These are phyloP conservation scores for Lactarius hengduanensis DNA, from an alignment of 768 basidiomycete species.

Conservation along the genomic window DNA sequence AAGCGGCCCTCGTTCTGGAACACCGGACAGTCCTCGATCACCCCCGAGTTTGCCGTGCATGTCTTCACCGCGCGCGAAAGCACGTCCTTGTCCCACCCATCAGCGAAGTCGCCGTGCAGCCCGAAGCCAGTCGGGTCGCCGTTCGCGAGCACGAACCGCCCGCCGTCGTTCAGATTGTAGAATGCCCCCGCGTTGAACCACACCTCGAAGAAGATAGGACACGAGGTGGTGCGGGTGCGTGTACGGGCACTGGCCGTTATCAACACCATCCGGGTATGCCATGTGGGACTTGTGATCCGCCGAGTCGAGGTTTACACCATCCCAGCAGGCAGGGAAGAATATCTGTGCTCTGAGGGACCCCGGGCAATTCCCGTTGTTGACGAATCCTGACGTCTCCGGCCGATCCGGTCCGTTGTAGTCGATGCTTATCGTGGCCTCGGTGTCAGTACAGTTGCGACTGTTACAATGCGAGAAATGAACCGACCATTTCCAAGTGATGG, in stretches of 20 bases:
- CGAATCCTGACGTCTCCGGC: conserved; percentile 25
- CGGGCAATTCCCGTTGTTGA: conserved; percentile 31
- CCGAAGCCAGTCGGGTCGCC: conserved; percentile 47
- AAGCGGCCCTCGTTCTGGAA: conserved; percentile 15
- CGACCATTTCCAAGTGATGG: conserved; percentile 33
- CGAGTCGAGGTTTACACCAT: conserved; percentile 41
- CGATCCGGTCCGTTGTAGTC: not conserved
- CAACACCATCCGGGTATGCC: conserved; percentile 33
- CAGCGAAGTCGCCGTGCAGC: conserved; percentile 40
- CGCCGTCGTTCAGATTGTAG: conserved; percentile 33
- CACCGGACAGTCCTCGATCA: conserved; percentile 18
- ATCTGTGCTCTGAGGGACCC: conserved; percentile 35
- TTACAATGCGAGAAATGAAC: conserved; percentile 18
- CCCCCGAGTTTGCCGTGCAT: conserved; percentile 30
- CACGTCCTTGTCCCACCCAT: conserved; percentile 44
- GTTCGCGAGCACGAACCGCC: conserved; percentile 42
- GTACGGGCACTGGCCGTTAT: conserved; percentile 14
- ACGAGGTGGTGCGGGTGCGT: conserved; percentile 39
- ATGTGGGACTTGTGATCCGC: conserved; percentile 42
- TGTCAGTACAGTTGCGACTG: not conserved
- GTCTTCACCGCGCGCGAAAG: conserved; percentile 40
- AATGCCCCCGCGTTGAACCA: conserved; percentile 35
- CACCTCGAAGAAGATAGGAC: conserved; percentile 44
- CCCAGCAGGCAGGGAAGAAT: conserved; percentile 41
- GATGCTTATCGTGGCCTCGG: conserved; percentile 7